Evolutionary conservation across 306 rosid genomes (phyloP), one percentile per base, ranked within the genome.

Genomic region (Ormosia emarginata): DNA sequence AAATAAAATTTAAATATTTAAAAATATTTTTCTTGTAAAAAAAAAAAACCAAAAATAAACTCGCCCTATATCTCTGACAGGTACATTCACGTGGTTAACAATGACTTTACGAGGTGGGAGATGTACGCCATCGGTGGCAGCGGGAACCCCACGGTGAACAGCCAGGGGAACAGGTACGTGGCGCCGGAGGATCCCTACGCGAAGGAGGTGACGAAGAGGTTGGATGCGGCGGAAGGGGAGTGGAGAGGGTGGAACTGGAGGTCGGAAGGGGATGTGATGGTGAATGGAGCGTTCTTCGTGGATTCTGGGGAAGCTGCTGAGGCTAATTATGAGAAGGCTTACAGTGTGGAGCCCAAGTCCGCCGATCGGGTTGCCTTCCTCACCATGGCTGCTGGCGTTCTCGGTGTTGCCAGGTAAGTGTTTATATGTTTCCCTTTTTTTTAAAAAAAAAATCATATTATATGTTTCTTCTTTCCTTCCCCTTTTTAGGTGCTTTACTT

Each of bases 61-160:
- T 24, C 24, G 1, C 24, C 24, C 24, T 24, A 24, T 24, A 24
- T 24, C 24, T 24, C 24, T 24, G 24, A 24, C 24, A 24, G 98
- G 0, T 95, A 95, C 75, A 87, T 95, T 37, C 98, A 95, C 44
- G 93, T 95, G 3, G 98, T 95, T 3, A 93, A 93, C 83, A 95
- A 94, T 5, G 98, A 93, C 44, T 94, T 80, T 78, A 94, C 97
- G 3, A 79, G 79, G 3, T 94, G 98, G 98, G 91, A 94, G 70
- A 94, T 94, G 97, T 94, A 94, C 34, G 98, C 98, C 0, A 91
- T 94, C 34, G 98, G 98, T 0, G 98, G 98, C 0, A 91, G 97
- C 15, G 98, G 87, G 0, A 67, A 66, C 47, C 98, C 98, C 2
- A 93, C 97, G 1, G 91, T 94, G 12, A 90, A 90, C 43, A 94